Evolutionary conservation across 148 eudicot genomes (phyloP).

Genomic region (Camellia lanceoleosa): DNA sequence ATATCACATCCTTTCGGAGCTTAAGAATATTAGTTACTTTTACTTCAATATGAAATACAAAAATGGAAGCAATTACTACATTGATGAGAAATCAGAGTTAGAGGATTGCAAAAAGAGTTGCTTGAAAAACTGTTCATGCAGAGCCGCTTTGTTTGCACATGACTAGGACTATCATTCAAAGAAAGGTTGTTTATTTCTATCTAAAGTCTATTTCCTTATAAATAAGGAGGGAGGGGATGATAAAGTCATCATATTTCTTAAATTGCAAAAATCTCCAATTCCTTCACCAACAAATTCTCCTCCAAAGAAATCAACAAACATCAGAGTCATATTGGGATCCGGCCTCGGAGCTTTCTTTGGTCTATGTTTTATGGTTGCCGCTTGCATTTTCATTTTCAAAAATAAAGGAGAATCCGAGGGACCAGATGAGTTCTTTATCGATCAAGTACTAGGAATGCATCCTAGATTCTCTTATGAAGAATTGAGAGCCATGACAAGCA

Average conservation of each 20-base stretch:
- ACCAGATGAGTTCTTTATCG: too few species aligned
- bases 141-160: too few species aligned
- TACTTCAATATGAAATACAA: neutral
- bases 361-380: neutral
- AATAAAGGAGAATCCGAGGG: slow-evolving; percentile 5
- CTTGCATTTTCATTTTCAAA: neutral
- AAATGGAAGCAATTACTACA: slow-evolving; percentile 1
- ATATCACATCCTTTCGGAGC: too few species aligned
- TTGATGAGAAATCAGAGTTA: slow-evolving; percentile 4
- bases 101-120: slow-evolving; percentile 31
- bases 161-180: too few species aligned
- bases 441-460: too few species aligned
- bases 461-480: too few species aligned
- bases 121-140: neutral
- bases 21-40: too few species aligned
- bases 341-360: neutral
- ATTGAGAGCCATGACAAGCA: too few species aligned
- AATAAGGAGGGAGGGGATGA: neutral
- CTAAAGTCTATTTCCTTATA: too few species aligned
- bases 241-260: neutral
- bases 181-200: too few species aligned
- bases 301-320: neutral
- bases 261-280: neutral
- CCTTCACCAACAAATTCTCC: neutral
- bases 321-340: neutral